Conservation (phyloP, 139 green algal genomes). For the Penium margaritaceum region DNA sequence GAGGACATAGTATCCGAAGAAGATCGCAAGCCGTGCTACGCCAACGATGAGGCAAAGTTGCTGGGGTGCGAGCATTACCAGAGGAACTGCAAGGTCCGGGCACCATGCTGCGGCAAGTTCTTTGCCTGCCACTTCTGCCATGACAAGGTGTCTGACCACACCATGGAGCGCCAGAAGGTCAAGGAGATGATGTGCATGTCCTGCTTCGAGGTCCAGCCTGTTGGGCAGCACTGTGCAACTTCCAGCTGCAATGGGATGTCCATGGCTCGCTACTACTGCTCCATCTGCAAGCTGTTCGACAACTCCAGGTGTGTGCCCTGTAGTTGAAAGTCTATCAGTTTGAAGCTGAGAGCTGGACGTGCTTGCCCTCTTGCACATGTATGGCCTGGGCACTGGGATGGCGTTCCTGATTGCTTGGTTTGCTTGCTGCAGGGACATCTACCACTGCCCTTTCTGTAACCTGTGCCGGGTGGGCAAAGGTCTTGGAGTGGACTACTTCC, state of each 20-base stretch:
- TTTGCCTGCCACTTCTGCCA: conserved; percentile 85
- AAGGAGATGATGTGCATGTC: conserved; percentile 72
- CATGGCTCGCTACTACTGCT: conserved; percentile 88
- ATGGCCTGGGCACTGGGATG: conserved; percentile 60
- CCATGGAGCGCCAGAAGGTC: conserved; percentile 61
- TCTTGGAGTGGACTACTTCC: conserved; percentile 86
- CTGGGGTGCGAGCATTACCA: conserved; percentile 65
- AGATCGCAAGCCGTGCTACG: too few relatives aligned
- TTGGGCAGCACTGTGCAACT: conserved; percentile 47
- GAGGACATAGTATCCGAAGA: too few relatives aligned
- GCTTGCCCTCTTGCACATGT: conserved; percentile 25
- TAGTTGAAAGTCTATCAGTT: neutral
- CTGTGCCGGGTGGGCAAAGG: conserved; percentile 73
- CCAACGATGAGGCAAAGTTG: conserved; percentile 48
- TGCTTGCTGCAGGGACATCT: conserved; percentile 70
- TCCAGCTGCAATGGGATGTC: conserved; percentile 50
- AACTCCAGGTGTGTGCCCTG: conserved; percentile 47
- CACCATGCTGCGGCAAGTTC: conserved; percentile 75
- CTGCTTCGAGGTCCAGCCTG: conserved; percentile 69
- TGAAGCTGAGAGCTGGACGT: neutral
- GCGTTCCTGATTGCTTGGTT: conserved; percentile 80
- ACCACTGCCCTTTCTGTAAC: conserved; percentile 99
- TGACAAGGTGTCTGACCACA: conserved; percentile 77
- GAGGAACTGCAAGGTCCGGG: conserved; percentile 65
- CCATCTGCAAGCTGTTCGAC: conserved; percentile 93